phyloP scores from a whole-genome alignment of 1,139 yeast genomes.

The Geotrichum fermentans region DNA sequence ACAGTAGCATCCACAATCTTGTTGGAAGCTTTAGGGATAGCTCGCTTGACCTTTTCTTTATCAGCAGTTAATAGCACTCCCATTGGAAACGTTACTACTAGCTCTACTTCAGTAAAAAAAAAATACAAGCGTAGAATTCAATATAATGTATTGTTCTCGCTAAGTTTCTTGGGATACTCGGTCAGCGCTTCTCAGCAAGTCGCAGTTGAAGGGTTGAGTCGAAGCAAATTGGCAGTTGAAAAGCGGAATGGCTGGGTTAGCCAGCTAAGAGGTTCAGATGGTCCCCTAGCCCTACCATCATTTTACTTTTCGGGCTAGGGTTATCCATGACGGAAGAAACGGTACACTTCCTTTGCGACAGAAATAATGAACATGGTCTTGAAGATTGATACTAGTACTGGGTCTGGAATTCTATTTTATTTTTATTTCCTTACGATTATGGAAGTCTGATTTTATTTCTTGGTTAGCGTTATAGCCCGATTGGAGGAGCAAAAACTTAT shows the following conservation, averaged over 20 bases:
- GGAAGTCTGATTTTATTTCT: no score
- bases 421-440: no score
- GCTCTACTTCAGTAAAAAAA: not conserved
- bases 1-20: conserved; percentile 87
- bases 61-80: conserved; percentile 62
- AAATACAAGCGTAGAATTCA: no score
- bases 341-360: no score
- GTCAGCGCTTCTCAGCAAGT: not conserved
- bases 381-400: no score
- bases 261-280: not conserved
- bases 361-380: no score
- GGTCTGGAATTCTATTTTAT: no score
- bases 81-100: conserved; percentile 38
- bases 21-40: conserved; percentile 81
- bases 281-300: conserved; percentile 13
- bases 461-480: no score
- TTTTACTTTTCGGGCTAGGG: no score
- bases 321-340: no score
- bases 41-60: conserved; percentile 82
- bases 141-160: not conserved
- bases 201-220: not conserved
- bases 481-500: no score
- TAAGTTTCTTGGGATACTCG: not conserved
- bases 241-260: conserved; percentile 5
- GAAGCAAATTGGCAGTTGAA: not conserved